Percentiles rank a stretch among this genome's conserved stretches.
These are phyloP conservation scores for Fusarium nematophilum DNA, from an alignment of 2,329 filamentous ascomycete species.

Conservation along the genomic window DNA sequence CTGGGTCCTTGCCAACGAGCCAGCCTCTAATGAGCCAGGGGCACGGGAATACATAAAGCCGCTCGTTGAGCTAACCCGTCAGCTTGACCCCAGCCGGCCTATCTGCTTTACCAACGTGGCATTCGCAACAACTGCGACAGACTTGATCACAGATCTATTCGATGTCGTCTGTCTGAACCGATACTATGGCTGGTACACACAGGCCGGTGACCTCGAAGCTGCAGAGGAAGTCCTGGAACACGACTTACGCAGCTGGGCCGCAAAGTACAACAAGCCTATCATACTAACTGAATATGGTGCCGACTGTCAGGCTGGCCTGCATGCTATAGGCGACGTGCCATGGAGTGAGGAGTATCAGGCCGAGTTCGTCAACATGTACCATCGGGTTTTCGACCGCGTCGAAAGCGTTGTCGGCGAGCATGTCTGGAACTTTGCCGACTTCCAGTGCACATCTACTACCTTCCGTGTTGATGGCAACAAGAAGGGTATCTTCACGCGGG, in stretches of 20 bases:
- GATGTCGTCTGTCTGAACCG: constrained; percentile 25
- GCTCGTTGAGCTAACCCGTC: constrained; percentile 5
- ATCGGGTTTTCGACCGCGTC: constrained; percentile 28
- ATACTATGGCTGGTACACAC: constrained; percentile 27
- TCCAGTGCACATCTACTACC: constrained; percentile 21
- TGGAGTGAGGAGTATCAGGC: constrained; percentile 35
- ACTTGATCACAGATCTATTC: constrained; percentile 20
- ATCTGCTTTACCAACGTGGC: constrained; percentile 21
- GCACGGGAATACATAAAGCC: constrained; percentile 21
- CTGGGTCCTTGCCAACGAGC: constrained; percentile 26
- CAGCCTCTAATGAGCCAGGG: constrained; percentile 13
- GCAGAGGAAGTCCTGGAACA: constrained; percentile 17
- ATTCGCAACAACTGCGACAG: constrained; percentile 1
- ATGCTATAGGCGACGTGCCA: constrained; percentile 24
- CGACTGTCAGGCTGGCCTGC: constrained; percentile 16
- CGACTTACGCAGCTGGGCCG: constrained; percentile 11
- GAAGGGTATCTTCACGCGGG: constrained; percentile 31
- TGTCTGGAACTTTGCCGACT: constrained; percentile 36
- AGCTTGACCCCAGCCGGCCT: constrained; percentile 18
- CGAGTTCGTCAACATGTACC: constrained; percentile 25
- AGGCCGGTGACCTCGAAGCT: constrained; percentile 13
- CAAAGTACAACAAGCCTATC: constrained; percentile 21
- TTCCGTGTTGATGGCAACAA: constrained; percentile 35
- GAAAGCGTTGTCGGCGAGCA: constrained; percentile 30
- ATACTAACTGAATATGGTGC: constrained; percentile 26